Evolutionary conservation across 2,329 filamentous ascomycete genomes (phyloP), one percentile per base, ranked within the genome.

Genomic region (Aspergillus pseudoterreus): DNA sequence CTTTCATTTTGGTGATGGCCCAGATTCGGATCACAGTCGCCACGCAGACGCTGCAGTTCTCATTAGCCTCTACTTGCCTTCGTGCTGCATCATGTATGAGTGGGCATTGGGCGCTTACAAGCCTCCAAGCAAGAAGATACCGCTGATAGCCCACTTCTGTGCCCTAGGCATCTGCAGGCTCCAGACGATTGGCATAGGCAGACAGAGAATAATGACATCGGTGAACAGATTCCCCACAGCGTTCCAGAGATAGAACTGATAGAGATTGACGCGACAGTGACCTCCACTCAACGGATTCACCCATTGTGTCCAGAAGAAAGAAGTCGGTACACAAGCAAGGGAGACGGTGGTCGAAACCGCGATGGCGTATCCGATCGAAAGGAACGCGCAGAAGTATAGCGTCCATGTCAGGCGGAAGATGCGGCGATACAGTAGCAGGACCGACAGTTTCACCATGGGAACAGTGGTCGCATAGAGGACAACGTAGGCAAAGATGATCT

Each of bases 161-260:
- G 41, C 21, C 10, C 9, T 38, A 2, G 45, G 50, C 51, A 60
- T 56, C 33, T 60, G 51, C n/a, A 60, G 21, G 3, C 45, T 44
- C 56, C 57, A 60, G 27, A 60, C 49, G 8, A 60, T 47, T 8
- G 57, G 57, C 8, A 58, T 53, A 2, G 57, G 57, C 4, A 60
- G 38, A 12, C 47, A 43, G 3, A 60, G 45, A n/a, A 60, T 58
- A 15, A 60, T 45, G 5, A 57, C 47, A 17, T 60, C 58, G 17
- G 55, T 55, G 21, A 52, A 43, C 6, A 60, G 15, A 47, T 58
- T 60, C n/a, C 49, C 55, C 4, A 54, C 55, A 1, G 49, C 54
- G 36, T 58, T 54, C 30, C 54, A 51, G 10, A 60, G 35, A 24
- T 59, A 59, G 45, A 60, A 60, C 0, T 22, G 44, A 17, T 58